Conservation (phyloP, 345 rosid genomes). For the Firmiana major region DNA sequence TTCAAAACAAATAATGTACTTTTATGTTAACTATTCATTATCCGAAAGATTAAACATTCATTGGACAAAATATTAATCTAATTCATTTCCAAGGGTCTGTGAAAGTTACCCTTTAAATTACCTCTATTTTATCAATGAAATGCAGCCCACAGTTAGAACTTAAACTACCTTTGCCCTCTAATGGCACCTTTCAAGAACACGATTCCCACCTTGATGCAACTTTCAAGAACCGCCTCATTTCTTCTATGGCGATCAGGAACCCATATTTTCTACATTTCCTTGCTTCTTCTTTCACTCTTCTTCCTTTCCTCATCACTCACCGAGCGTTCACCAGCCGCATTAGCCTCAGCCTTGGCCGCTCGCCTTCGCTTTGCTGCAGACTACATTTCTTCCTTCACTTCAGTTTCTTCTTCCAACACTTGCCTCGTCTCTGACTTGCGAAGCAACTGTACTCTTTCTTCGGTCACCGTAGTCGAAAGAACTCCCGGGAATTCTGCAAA, state of each 20-base stretch:
- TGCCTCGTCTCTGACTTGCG: conserved; percentile 34
- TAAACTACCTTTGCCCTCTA: not conserved
- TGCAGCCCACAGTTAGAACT: not conserved
- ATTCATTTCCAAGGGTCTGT: too few relatives aligned
- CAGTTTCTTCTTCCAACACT: conserved; percentile 37
- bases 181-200: conserved; percentile 24
- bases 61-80: too few relatives aligned
- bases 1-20: too few relatives aligned
- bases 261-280: conserved; percentile 32
- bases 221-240: conserved; percentile 20
- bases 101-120: not conserved
- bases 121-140: not conserved
- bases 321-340: conserved; percentile 33
- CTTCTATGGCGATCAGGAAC: conserved; percentile 28
- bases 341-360: conserved; percentile 43
- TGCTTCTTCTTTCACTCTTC: conserved; percentile 46
- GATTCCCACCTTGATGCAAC: conserved; percentile 1
- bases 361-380: conserved; percentile 46
- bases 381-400: conserved; percentile 44
- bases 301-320: conserved; percentile 40
- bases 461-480: conserved; percentile 32
- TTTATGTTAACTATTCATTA: too few relatives aligned
- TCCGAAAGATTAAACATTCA: too few relatives aligned
- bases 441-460: conserved; percentile 45
- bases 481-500: conserved; percentile 18